A percentile compares a stretch with the other conserved stretches of the same genome.
Evolutionary conservation across 1,284 basidiomycete species (phyloP).

Genomic region (Xerocomus amazonicus): DNA sequence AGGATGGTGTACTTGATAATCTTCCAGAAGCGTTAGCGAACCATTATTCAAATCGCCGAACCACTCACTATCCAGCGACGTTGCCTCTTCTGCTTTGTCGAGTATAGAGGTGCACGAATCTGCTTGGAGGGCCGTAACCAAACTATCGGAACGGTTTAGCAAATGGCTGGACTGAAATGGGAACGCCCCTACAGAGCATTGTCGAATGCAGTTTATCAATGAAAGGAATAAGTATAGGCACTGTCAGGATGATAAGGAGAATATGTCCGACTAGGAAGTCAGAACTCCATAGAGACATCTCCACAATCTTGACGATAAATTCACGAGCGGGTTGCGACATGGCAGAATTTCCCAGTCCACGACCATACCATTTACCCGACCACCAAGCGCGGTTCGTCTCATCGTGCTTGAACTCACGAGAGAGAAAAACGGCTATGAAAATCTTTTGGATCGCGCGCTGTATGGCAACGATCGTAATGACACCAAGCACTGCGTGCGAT

Average conservation of each 20-base stretch:
- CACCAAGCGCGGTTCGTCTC: constrained; percentile 98
- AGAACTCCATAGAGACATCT: constrained; percentile 91
- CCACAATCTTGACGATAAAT: constrained; percentile 95
- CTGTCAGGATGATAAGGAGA: constrained; percentile 80
- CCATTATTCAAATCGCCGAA: background rate
- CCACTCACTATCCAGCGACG: constrained; percentile 81
- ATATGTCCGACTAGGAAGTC: constrained; percentile 85
- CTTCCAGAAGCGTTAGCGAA: constrained; percentile 33
- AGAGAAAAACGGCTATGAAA: constrained; percentile 88
- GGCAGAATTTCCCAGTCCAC: constrained; percentile 82
- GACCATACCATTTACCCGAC: constrained; percentile 98
- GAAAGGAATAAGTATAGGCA: constrained; percentile 84
- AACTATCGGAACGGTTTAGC: constrained; percentile 43
- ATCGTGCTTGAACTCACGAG: constrained; percentile 95
- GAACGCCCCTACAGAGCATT: constrained; percentile 70
- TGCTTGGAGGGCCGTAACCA: constrained; percentile 91
- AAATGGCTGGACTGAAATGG: background rate
- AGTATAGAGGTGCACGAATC: constrained; percentile 93
- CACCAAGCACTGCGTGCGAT: constrained; percentile 87
- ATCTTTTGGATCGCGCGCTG: constrained; percentile 92
- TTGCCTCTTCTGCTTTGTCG: constrained; percentile 88
- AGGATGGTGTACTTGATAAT: constrained; percentile 81
- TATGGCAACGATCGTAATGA: constrained; percentile 82
- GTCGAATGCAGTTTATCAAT: constrained; percentile 87
- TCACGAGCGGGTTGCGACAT: constrained; percentile 94